Evolutionary conservation across 140 eudicot genomes (phyloP).

Genomic region (Senecio squalidus): DNA sequence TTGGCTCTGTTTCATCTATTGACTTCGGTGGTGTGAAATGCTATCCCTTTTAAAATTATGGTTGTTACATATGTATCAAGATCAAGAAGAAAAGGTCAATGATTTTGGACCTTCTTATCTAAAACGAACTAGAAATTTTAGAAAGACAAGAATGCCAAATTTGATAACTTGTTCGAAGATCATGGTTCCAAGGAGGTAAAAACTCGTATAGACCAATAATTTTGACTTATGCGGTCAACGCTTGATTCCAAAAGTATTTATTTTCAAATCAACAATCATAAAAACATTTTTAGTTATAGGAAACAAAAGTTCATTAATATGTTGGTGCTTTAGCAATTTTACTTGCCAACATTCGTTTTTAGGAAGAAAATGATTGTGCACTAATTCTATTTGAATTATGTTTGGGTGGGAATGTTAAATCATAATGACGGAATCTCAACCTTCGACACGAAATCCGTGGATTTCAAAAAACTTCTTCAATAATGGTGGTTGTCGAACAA

Average conservation of each 20-base stretch:
- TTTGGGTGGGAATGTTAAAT: background rate
- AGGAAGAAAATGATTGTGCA: background rate
- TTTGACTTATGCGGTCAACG: too few species aligned
- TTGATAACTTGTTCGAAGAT: constrained; percentile 89
- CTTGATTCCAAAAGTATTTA: too few species aligned
- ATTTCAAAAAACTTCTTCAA: too few species aligned
- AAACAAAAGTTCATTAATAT: background rate
- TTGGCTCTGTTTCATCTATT: background rate
- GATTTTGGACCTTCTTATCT: constrained; percentile 86
- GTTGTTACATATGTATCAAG: constrained; percentile 45
- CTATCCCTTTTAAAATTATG: constrained; percentile 8
- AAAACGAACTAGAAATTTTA: constrained; percentile 72
- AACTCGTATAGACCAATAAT: background rate
- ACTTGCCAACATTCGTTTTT: background rate
- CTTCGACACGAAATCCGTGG: too few species aligned
- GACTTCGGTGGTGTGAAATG: background rate
- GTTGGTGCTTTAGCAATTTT: background rate
- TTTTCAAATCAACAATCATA: background rate
- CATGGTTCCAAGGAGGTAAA: constrained; percentile 96
- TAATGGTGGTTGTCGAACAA: too few species aligned
- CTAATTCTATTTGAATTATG: background rate
- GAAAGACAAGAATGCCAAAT: constrained; percentile 83
- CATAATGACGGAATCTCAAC: too few species aligned
- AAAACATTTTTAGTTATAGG: background rate
- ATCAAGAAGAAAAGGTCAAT: constrained; percentile 80